A percentile compares a stretch with the other conserved stretches of the same genome.
Evolutionary conservation across 768 basidiomycete genomes (phyloP).

Genomic region (Pleurotus sapidus): DNA sequence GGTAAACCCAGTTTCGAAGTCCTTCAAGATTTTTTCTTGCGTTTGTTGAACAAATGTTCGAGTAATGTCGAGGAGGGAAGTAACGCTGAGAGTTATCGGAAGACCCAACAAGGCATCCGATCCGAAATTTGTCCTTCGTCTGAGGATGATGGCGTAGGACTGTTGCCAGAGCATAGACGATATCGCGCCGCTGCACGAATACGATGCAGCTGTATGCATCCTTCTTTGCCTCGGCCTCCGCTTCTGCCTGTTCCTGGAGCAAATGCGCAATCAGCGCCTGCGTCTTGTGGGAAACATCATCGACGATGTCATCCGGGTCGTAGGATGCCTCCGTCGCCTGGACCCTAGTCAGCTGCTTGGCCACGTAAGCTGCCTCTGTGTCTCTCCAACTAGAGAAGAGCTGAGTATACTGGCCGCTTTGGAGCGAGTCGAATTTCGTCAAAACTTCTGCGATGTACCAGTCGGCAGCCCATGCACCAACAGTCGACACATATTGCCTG

Average conservation of each 20-base stretch:
- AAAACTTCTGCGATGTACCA: slow-evolving; percentile 70
- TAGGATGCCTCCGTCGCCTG: slow-evolving; percentile 43
- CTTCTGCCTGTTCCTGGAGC: slow-evolving; percentile 49
- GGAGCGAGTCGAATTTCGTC: slow-evolving; percentile 16
- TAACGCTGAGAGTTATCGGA: slow-evolving; percentile 57
- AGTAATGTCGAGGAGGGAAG: slow-evolving; percentile 69
- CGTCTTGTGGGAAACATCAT: slow-evolving; percentile 58
- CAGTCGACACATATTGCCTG: slow-evolving; percentile 53
- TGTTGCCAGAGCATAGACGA: slow-evolving; percentile 63
- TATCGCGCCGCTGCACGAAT: slow-evolving; percentile 76
- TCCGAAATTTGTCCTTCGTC: slow-evolving; percentile 45
- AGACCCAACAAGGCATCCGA: slow-evolving; percentile 65
- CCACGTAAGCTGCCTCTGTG: slow-evolving; percentile 61
- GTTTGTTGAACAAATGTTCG: slow-evolving; percentile 48
- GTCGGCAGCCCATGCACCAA: slow-evolving; percentile 76
- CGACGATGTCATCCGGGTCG: slow-evolving; percentile 46
- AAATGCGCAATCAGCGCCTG: slow-evolving; percentile 51
- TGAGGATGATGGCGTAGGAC: slow-evolving; percentile 58
- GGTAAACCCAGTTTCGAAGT: slow-evolving; percentile 67
- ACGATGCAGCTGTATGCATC: slow-evolving; percentile 70
- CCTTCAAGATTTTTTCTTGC: slow-evolving; percentile 55
- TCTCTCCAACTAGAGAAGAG: slow-evolving; percentile 52
- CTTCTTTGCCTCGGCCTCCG: slow-evolving; percentile 34
- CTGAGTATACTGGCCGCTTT: slow-evolving; percentile 24
- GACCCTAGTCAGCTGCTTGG: slow-evolving; percentile 44